Evolutionary conservation across 2,329 filamentous ascomycete species (phyloP), one percentile per base, ranked within the genome.

Genomic region (Catunica adiposa): DNA sequence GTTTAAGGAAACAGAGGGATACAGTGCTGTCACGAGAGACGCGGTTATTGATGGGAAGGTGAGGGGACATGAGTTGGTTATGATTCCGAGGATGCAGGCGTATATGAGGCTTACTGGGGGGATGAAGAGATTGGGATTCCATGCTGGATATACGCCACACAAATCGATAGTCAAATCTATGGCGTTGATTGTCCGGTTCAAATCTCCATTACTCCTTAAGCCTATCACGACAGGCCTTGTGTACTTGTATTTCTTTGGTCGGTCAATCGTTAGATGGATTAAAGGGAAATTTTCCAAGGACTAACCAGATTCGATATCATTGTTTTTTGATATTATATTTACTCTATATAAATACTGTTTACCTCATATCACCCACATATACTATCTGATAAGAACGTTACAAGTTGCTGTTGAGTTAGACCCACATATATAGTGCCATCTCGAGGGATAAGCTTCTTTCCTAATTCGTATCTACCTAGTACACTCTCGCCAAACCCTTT

Each of bases 181-280:
- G 1, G 26, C n/a, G 11, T 17, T 9, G 4, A 25, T 37, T 38
- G 50, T 31, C n/a, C 15, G 34, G 31, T 52, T 38, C 50, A 37
- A 37, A 40, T 75, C 72, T 70, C 68, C 77, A 61, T 72, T 73
- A 58, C 74, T 70, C 0, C 66, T 68, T 72, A 78, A 64, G 63
- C 63, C 57, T n/a, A 11, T 55, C 25, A 42, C 26, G 29, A 26
- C 23, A n/a, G 17, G 47, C 17, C 11, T 51, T 3, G 47, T 51
- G 8, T 26, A 29, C 7, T 20, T 11, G n/a, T 51, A 51, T 29
- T 51, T 51, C 25, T 23, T 51, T 20, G 47, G 47, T 26, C 47
- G 47, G 9, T 26, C 23, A 8, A 23, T 23, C 2, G 47, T 51
- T 5, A n/a, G 25, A 29, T 51, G 47, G 47, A 23, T 29, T 20